Percentiles rank a stretch among this genome's conserved stretches.
Evolutionary conservation across 2,329 filamentous ascomycete species (phyloP).

Genomic region (Aureobasidium zeae): DNA sequence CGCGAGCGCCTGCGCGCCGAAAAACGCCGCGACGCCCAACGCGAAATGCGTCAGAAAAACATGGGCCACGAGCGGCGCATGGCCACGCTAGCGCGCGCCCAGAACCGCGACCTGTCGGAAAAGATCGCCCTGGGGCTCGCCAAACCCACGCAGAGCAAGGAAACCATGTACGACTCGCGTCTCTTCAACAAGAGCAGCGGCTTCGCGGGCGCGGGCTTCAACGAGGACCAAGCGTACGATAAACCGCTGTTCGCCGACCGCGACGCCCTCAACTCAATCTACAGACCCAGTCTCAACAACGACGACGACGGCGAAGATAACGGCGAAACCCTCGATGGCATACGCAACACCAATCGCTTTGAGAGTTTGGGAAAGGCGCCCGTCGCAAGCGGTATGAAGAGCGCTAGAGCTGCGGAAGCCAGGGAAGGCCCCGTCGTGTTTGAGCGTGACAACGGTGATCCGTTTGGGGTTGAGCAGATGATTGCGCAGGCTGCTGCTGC

Average conservation of each 20-base stretch:
- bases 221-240: constrained; percentile 95
- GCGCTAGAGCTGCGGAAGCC: constrained; percentile 70
- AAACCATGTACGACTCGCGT: constrained; percentile 94
- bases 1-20: constrained; percentile 71
- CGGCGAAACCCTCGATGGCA: constrained; percentile 74
- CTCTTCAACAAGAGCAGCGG: constrained; percentile 91
- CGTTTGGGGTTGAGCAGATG: constrained; percentile 92
- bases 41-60: constrained; percentile 81
- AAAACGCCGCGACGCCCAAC: constrained; percentile 69
- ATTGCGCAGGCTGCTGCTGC: constrained; percentile 54
- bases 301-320: constrained; percentile 67
- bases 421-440: constrained; percentile 92
- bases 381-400: constrained; percentile 80
- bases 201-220: constrained; percentile 75
- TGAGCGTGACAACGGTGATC: constrained; percentile 71
- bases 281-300: constrained; percentile 64
- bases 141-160: constrained; percentile 83
- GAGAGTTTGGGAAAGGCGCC: constrained; percentile 72
- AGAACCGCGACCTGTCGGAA: constrained; percentile 93
- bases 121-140: constrained; percentile 91
- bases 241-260: constrained; percentile 95
- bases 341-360: constrained; percentile 77
- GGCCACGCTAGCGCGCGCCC: constrained; percentile 87
- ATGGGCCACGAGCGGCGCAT: constrained; percentile 92
- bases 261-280: constrained; percentile 90